A percentile compares a stretch with the other conserved stretches of the same genome.
phyloP scores from a whole-genome alignment of 1,284 basidiomycete genomes.

The Ganoderma sinense region DNA sequence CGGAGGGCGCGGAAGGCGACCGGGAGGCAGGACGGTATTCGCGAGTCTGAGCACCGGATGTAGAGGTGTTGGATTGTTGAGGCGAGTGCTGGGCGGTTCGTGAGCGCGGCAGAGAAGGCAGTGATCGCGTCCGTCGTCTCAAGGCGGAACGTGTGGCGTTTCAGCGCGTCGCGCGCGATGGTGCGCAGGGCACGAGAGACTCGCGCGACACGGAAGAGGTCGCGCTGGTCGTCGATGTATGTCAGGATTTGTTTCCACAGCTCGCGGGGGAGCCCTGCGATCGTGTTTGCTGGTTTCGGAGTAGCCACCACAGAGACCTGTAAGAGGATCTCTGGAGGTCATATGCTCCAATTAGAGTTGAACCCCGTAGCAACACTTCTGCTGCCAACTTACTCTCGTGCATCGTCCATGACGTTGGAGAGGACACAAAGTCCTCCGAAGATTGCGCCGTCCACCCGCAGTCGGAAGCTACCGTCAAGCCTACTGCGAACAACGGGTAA shows the following conservation, averaged over 20 bases:
- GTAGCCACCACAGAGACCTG: not conserved
- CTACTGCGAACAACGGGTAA: not conserved
- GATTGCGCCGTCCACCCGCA: conserved; percentile 4
- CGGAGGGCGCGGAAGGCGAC: not conserved
- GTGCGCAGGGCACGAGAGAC: conserved; percentile 5
- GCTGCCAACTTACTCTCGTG: conserved; percentile 3
- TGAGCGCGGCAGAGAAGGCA: not conserved
- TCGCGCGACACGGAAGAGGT: not conserved
- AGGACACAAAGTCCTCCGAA: not conserved
- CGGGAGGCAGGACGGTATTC: not conserved
- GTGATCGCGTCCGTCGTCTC: conserved; percentile 1
- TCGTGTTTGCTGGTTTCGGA: not conserved
- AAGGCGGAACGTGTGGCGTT: not conserved
- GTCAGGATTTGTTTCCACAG: conserved; percentile 5
- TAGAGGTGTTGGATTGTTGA: not conserved
- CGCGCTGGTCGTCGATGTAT: not conserved
- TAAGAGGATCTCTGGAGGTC: not conserved
- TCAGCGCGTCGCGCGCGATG: not conserved
- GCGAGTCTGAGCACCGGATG: not conserved
- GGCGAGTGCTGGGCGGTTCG: not conserved
- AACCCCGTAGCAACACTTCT: not conserved
- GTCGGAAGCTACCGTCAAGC: not conserved
- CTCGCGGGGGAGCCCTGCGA: conserved; percentile 1
- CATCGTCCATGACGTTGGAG: conserved; percentile 2
- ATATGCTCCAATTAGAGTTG: not conserved